A percentile compares a stretch with the other conserved stretches of the same genome.
Evolutionary conservation across 2,329 filamentous ascomycete genomes (phyloP).

Genomic region (Triangularia verruculosa): DNA sequence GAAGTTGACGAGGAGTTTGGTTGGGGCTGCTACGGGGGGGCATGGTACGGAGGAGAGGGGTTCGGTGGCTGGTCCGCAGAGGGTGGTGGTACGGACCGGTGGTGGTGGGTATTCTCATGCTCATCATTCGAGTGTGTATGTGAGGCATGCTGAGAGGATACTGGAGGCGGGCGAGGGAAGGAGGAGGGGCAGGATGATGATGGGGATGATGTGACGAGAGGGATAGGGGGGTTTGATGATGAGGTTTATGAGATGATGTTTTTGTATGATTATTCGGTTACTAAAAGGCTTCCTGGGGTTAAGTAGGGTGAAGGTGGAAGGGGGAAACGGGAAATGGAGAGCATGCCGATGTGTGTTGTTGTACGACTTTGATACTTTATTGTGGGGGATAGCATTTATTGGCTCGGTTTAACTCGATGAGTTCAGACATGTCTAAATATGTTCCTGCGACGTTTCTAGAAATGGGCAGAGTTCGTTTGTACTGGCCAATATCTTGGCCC

Average conservation of each 20-base stretch:
- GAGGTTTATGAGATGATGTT: no score
- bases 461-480: no score
- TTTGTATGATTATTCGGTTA: background rate
- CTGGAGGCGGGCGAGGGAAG: background rate
- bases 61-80: no score
- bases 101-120: background rate
- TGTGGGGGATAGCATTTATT: background rate
- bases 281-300: background rate
- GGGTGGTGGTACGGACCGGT: background rate
- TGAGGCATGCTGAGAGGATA: no score
- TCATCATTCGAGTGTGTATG: background rate
- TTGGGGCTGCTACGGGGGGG: background rate
- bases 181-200: background rate
- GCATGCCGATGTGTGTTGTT: background rate
- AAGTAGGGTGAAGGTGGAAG: no score
- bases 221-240: background rate
- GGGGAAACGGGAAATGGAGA: background rate
- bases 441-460: no score
- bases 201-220: background rate
- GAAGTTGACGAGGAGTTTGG: slow-evolving; percentile 11
- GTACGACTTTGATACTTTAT: background rate
- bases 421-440: no score
- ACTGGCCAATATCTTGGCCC: no score
- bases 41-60: background rate
- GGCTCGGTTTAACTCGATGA: background rate